These are phyloP conservation scores for Paramecium biaurelia DNA, from an alignment of 73 alveolate species.

Conservation along the genomic window DNA sequence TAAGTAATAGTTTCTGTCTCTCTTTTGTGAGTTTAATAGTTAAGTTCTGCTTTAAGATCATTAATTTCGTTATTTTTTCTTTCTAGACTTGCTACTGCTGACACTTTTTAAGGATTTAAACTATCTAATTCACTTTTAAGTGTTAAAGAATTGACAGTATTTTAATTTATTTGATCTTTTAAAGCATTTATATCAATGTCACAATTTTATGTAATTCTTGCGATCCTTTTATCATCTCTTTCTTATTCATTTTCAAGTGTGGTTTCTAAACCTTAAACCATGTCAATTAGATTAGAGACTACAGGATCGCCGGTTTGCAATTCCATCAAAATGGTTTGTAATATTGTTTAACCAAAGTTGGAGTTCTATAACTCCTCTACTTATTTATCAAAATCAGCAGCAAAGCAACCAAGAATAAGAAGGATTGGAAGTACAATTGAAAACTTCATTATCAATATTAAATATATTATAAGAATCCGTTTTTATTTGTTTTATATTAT, in stretches of 20 bases:
- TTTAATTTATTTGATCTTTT: not conserved
- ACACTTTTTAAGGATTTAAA: not conserved
- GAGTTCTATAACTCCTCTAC: conserved; percentile 7
- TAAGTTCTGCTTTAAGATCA: conserved; percentile 10
- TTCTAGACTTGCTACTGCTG: conserved; percentile 41
- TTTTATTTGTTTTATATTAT: not conserved
- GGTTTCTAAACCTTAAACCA: conserved; percentile 10
- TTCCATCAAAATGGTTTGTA: conserved; percentile 45
- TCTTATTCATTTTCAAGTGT: conserved; percentile 13
- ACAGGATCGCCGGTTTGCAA: conserved; percentile 46
- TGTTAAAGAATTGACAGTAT: conserved; percentile 46
- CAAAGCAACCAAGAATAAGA: not conserved
- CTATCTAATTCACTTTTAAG: conserved; percentile 36
- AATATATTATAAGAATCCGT: conserved; percentile 25
- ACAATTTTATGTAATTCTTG: conserved; percentile 48
- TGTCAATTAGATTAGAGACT: not conserved
- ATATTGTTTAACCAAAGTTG: conserved; percentile 41
- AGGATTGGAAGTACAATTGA: not conserved
- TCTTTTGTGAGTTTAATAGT: conserved; percentile 24
- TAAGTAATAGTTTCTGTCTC: conserved; percentile 16
- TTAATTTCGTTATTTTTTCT: conserved; percentile 34
- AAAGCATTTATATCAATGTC: conserved; percentile 12
- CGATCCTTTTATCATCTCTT: conserved; percentile 43
- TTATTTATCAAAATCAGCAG: conserved; percentile 7
- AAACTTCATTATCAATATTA: conserved; percentile 15